These are phyloP conservation scores for Samsoniella hepiali DNA, from an alignment of 2,329 filamentous ascomycete genomes.

Conservation along the genomic window DNA sequence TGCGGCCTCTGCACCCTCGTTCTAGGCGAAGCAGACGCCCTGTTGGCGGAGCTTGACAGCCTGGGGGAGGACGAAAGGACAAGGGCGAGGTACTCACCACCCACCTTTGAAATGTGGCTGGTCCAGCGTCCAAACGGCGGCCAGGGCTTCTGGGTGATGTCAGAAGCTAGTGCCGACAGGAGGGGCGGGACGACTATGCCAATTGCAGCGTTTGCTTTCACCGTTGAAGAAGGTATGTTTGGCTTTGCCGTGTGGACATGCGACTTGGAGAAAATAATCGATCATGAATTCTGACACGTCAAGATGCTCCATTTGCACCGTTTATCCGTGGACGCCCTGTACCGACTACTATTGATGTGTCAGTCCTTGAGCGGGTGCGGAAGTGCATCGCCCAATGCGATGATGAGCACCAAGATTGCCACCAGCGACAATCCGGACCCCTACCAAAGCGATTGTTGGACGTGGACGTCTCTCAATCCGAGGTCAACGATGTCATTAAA, in stretches of 20 bases:
- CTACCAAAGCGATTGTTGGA: background rate
- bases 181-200: background rate
- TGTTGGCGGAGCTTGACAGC: constrained; percentile 1
- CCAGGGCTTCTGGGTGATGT: constrained; percentile 10
- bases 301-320: background rate
- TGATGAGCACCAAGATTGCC: background rate
- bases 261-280: no score
- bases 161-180: background rate
- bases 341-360: background rate
- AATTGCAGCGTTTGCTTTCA: constrained; percentile 8
- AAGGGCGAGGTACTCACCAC: background rate
- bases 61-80: background rate
- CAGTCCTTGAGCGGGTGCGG: background rate
- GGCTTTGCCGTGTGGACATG: no score
- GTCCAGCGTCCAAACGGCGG: constrained; percentile 4
- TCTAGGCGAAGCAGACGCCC: background rate
- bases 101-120: constrained; percentile 14
- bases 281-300: background rate
- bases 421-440: background rate
- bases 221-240: constrained; percentile 1
- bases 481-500: background rate
- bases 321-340: constrained; percentile 1
- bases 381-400: background rate
- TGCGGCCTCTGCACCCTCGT: constrained; percentile 8
- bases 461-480: background rate